Base-by-base conservation (phyloP, 495 filamentous ascomycete species). In the Aspergillus nidulans region DNA sequence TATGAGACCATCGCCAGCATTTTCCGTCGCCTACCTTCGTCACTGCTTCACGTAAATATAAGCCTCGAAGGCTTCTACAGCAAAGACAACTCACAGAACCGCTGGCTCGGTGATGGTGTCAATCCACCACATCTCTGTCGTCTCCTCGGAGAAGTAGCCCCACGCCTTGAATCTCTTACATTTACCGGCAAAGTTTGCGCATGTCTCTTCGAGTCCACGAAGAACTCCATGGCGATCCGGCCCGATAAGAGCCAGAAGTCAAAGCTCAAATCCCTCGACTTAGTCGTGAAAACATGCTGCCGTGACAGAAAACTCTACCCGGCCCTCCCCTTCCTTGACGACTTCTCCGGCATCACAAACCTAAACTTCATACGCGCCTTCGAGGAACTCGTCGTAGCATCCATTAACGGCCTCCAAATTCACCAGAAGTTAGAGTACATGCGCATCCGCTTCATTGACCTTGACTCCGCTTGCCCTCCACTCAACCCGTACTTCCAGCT, bases 221-320 rank as follows among this genome's bases (percentile, higher is more conserved):
- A 52, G 3, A 55, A 19, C 30, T 66, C 63, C 19, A 74, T 77
- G 44, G 57, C 2, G 0, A 47, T 69, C n/a, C 70, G 66, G 23
- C 43, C 12, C 61, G 70, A 23, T n/a, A n/a, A n/a, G n/a, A n/a
- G n/a, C 67, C 4, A 34, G 15, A 78, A 61, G 40, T 61, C 64
- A 1, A 59, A 52, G 7, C 78, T 88, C 32, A 82, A 79, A 62
- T 83, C 82, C 18, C 73, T 90, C 4, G 86, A 90, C 58, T 62
- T 90, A 10, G 79, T 81, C 0, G 83, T 90, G 55, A 86, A 86
- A 70, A 86, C 85, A 47, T 83, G 81, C 67, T 90, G 86, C 59
- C 77, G 81, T 18, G 73, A 80, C 39, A 72, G 74, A 32, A 63
- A 64, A 15, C 64, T 76, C 39, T 43, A 62, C 42, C 42, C 60